Evolutionary conservation across 805 yeast genomes (phyloP).

Genomic region (Ogataea paradorogensis): DNA sequence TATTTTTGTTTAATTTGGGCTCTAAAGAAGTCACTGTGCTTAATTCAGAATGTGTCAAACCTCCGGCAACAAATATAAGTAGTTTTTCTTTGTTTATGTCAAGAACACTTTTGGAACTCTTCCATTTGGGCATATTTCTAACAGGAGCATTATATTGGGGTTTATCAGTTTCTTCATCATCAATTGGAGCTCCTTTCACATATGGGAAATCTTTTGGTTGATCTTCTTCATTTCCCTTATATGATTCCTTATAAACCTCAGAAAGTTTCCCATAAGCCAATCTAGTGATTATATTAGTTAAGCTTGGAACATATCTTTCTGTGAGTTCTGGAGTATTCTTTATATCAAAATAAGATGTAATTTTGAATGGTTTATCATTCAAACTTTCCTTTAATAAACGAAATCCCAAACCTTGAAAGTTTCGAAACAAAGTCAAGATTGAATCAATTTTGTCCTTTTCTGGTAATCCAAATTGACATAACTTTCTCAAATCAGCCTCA

Average conservation of each 20-base stretch:
- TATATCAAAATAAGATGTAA: slow-evolving; percentile 53
- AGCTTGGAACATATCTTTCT: slow-evolving; percentile 28
- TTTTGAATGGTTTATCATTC: slow-evolving; percentile 43
- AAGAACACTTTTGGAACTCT: slow-evolving; percentile 22
- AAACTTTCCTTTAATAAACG: slow-evolving; percentile 37
- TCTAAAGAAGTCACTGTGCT: slow-evolving; percentile 73
- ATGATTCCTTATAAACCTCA: slow-evolving; percentile 24
- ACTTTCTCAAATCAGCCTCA: slow-evolving; percentile 66
- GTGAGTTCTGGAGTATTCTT: slow-evolving; percentile 24
- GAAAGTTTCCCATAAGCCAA: slow-evolving; percentile 28
- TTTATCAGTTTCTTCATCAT: slow-evolving; percentile 17
- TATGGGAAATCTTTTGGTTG: slow-evolving; percentile 51
- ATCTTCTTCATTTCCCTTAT: slow-evolving; percentile 33
- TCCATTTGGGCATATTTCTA: slow-evolving; percentile 32
- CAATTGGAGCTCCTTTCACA: slow-evolving; percentile 34
- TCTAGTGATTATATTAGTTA: slow-evolving; percentile 26
- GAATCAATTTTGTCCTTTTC: slow-evolving; percentile 29
- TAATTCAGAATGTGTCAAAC: slow-evolving; percentile 78
- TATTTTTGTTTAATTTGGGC: slow-evolving; percentile 58
- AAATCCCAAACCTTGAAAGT: slow-evolving; percentile 45
- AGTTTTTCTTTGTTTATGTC: slow-evolving; percentile 56
- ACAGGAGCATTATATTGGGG: slow-evolving; percentile 14
- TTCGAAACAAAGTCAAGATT: slow-evolving; percentile 52
- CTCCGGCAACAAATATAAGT: slow-evolving; percentile 84
- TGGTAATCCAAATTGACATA: slow-evolving; percentile 51